These are phyloP conservation scores for Phytophthora citricola DNA, from an alignment of 352 stramenopile genomes.

Conservation along the genomic window DNA sequence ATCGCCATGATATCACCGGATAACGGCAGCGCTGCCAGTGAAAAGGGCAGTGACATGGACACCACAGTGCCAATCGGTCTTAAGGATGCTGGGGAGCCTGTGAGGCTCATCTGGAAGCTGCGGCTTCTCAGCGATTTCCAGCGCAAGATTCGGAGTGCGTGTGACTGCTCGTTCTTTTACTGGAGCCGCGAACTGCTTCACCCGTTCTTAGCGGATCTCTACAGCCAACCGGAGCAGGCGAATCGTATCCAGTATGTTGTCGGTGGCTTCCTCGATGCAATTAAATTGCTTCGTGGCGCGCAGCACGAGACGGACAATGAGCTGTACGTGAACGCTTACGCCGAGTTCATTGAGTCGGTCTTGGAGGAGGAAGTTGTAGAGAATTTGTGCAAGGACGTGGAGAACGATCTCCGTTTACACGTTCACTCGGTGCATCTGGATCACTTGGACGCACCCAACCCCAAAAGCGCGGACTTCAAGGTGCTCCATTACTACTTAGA, in stretches of 20 bases:
- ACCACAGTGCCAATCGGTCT: constrained; percentile 47
- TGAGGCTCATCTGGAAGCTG: constrained; percentile 89
- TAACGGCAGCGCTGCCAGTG: constrained; percentile 35
- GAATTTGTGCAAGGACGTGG: constrained; percentile 93
- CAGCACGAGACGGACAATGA: constrained; percentile 81
- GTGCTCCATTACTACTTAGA: constrained; percentile 88
- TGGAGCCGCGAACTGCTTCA: constrained; percentile 92
- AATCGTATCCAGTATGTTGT: constrained; percentile 88
- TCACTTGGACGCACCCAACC: constrained; percentile 87
- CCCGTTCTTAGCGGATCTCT: constrained; percentile 87
- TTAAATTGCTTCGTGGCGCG: constrained; percentile 74
- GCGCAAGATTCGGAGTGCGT: constrained; percentile 81
- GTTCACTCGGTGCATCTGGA: constrained; percentile 90
- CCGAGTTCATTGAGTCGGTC: constrained; percentile 83
- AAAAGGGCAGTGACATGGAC: constrained; percentile 53
- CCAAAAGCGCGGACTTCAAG: constrained; percentile 84
- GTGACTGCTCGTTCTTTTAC: constrained; percentile 94
- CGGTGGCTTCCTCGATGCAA: constrained; percentile 79
- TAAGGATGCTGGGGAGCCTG: constrained; percentile 73
- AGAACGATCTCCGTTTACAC: constrained; percentile 93
- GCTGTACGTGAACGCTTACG: constrained; percentile 73
- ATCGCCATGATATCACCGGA: constrained; percentile 82
- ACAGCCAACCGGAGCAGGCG: constrained; percentile 78
- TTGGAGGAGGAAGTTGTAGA: constrained; percentile 89
- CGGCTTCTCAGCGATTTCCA: constrained; percentile 91